These are phyloP conservation scores for Sideroxylon spinosum DNA, from an alignment of 179 eudicot species.

Conservation along the genomic window DNA sequence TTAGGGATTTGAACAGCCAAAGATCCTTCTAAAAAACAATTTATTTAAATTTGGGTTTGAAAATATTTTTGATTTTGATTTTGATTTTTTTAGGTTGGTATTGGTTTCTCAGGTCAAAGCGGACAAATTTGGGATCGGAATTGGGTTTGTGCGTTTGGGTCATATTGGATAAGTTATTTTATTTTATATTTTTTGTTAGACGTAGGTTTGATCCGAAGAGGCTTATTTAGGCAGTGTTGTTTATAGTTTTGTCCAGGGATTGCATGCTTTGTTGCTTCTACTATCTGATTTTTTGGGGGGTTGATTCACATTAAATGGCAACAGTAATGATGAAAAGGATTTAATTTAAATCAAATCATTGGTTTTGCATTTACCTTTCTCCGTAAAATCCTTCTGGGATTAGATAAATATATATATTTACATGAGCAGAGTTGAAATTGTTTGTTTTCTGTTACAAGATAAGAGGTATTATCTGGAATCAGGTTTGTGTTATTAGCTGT, in stretches of 20 bases:
- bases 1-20: conserved; percentile 11
- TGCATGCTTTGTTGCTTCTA: conserved; percentile 13
- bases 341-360: not conserved
- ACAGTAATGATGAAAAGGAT: not conserved
- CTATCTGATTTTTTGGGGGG: not conserved
- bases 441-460: not conserved
- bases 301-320: not conserved
- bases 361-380: not conserved
- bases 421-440: not conserved
- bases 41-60: too few relatives aligned
- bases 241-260: not conserved
- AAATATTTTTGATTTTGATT: not conserved
- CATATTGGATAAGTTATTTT: not conserved
- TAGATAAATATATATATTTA: not conserved
- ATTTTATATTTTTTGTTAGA: not conserved
- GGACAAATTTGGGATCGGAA: not conserved
- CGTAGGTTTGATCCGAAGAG: not conserved
- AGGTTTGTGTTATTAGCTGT: conserved; percentile 7
- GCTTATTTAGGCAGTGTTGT: not conserved
- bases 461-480: not conserved
- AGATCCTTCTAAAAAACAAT: too few relatives aligned
- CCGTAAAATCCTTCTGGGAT: not conserved
- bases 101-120: too few relatives aligned
- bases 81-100: conserved; percentile 5
- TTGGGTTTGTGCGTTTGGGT: not conserved